Base-by-base conservation (phyloP, 1,284 basidiomycete species). In the Papiliotrema terrestris region DNA sequence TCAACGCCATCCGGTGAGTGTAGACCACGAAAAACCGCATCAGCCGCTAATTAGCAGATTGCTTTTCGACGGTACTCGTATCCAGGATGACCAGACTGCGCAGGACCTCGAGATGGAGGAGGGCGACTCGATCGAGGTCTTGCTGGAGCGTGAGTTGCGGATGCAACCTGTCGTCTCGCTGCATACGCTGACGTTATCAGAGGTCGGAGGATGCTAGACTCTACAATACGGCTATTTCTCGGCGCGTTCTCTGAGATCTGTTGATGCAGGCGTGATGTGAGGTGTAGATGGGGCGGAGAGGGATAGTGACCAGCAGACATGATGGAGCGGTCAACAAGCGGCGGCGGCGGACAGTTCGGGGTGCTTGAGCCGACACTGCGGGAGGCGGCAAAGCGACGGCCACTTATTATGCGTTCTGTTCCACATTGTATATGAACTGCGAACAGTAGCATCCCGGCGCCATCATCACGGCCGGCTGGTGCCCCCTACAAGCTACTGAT, bases 81-180 rank as follows among this genome's bases (percentile, higher is more conserved):
- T 93, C 80, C 79, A 80, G 54, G 91, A 93, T 51, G 87, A 89
- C 26, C 89, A 92, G 65, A 93, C 90, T 22, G 91, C 91, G 2
- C 70, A 80, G n/a, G 83, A 84, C 22, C 80, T 93, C 52, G 89
- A 88, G 5, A 88, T 93, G 85, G 89, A 92, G 68, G 89, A 92
- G 59, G 88, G 69, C 22, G 78, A 92, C 69, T 85, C 88, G 9
- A 89, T 92, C 75, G 90, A 92, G 82, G 90, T 92, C 58, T 88
- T 92, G 84, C 87, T 92, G 59, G 89, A 93, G 80, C 89, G 90
- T 92, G 80, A 66, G 88, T 85, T 32, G 5, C 29, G 29, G 29
- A 32, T 6, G 29, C n/a, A n/a, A 32, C 29, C 38, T 36, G 29
- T 19, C 25, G 43, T 37, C 6, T 32, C 6, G 11, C 29, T 49